Evolutionary conservation across 1,284 basidiomycete species (phyloP).

Genomic region (Austroboletus novae-zelandiae): DNA sequence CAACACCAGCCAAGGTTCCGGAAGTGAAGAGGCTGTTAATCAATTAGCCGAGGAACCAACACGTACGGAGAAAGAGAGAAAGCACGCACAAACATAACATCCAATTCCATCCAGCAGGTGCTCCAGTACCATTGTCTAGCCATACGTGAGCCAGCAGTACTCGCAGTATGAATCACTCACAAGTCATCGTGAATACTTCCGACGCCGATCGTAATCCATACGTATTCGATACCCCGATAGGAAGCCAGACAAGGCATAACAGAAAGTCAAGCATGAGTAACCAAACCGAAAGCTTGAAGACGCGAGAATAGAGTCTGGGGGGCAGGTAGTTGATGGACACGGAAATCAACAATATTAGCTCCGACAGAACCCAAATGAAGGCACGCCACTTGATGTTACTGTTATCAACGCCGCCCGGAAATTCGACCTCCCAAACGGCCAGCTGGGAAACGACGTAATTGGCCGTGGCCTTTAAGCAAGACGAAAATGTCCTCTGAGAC

Average conservation of each 20-base stretch:
- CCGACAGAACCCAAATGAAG: conserved; percentile 78
- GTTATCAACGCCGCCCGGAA: conserved; percentile 70
- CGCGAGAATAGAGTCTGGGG: conserved; percentile 63
- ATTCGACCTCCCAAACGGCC: conserved; percentile 73
- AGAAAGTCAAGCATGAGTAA: conserved; percentile 83
- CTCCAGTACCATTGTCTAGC: conserved; percentile 82
- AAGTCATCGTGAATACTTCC: conserved; percentile 77
- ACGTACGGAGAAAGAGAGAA: not conserved
- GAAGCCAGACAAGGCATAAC: conserved; percentile 84
- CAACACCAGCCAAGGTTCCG: conserved; percentile 82
- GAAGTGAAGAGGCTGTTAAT: conserved; percentile 71
- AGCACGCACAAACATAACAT: conserved; percentile 69
- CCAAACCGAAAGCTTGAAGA: conserved; percentile 72
- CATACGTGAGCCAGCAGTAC: conserved; percentile 2
- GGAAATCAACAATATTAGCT: conserved; percentile 63
- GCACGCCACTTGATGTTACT: conserved; percentile 80
- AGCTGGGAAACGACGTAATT: conserved; percentile 83
- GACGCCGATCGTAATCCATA: conserved; percentile 79
- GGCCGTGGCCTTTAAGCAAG: conserved; percentile 59
- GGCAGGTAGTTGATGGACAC: conserved; percentile 83
- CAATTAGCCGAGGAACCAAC: no score
- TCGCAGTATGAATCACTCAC: conserved; percentile 36
- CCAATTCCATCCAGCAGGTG: conserved; percentile 84
- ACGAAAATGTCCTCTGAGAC: not conserved
- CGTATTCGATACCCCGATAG: conserved; percentile 78